Conservation (phyloP, 2,329 filamentous ascomycete genomes). For the Fusarium sp. region DNA sequence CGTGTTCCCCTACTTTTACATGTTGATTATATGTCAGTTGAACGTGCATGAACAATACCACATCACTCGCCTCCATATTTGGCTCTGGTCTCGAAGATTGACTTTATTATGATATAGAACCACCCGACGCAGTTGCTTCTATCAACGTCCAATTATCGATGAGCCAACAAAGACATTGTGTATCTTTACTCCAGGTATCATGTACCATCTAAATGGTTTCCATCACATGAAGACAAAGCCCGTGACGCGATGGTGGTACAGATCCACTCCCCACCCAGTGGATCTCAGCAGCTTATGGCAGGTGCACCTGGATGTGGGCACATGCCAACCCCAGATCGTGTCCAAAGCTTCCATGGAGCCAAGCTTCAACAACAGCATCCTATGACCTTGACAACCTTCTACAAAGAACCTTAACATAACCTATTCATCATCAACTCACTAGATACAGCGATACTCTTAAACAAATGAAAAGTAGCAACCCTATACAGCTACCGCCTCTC, state of each 20-base stretch:
- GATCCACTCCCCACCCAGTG: constrained; percentile 37
- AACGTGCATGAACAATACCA: too few species aligned
- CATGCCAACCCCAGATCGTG: constrained; percentile 40
- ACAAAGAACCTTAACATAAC: not conserved
- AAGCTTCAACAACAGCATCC: constrained; percentile 21
- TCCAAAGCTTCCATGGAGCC: constrained; percentile 20
- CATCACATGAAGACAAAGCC: constrained; percentile 37
- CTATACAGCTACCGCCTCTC: not conserved
- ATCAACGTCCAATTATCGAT: not conserved
- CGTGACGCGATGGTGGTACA: constrained; percentile 27
- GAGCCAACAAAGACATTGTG: not conserved
- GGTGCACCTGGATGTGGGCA: constrained; percentile 39
- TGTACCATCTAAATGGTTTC: not conserved
- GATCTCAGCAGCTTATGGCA: constrained; percentile 39
- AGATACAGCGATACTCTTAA: not conserved
- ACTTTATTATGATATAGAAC: not conserved
- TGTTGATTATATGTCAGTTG: too few species aligned
- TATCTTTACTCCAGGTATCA: not conserved
- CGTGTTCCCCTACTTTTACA: too few species aligned
- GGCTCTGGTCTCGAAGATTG: not conserved
- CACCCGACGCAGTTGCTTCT: not conserved
- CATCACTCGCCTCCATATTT: not conserved
- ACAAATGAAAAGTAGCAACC: constrained; percentile 1
- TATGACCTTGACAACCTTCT: constrained; percentile 10
- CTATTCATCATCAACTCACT: not conserved